Percentiles rank a stretch among this genome's conserved stretches.
phyloP scores from a whole-genome alignment of 139 green algal genomes.

The Tetraselmis chui region DNA sequence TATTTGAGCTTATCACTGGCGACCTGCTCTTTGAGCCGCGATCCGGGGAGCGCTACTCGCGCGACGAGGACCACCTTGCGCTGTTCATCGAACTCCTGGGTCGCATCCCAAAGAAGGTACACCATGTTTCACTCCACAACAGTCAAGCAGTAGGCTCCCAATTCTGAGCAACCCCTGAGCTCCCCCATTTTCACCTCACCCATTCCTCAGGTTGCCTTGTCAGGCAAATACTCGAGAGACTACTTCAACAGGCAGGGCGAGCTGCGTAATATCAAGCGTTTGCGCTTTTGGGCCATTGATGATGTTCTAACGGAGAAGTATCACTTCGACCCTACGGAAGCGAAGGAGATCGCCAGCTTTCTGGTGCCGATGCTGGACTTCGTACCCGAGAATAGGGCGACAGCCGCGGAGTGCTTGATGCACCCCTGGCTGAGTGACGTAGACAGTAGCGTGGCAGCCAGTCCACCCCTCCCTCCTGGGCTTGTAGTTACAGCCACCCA shows the following conservation, averaged over 20 bases:
- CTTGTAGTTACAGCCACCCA: too few relatives aligned
- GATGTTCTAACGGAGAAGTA: constrained; percentile 94
- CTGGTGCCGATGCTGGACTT: constrained; percentile 90
- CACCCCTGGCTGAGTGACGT: constrained; percentile 81
- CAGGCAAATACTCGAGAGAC: constrained; percentile 67
- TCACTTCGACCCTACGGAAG: constrained; percentile 56
- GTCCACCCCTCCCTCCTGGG: neutral
- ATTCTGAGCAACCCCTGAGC: too few relatives aligned
- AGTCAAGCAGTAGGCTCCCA: too few relatives aligned
- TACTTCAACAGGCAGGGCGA: constrained; percentile 89
- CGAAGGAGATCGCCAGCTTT: constrained; percentile 69
- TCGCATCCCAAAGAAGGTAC: constrained; percentile 60
- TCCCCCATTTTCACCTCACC: too few relatives aligned
- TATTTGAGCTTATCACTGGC: constrained; percentile 97
- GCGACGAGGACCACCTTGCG: constrained; percentile 97
- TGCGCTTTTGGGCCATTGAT: constrained; percentile 85
- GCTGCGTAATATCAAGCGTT: constrained; percentile 85
- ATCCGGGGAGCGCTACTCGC: constrained; percentile 47
- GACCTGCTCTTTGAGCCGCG: constrained; percentile 96
- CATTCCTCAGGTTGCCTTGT: constrained; percentile 52
- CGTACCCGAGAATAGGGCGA: constrained; percentile 68
- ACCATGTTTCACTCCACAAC: neutral
- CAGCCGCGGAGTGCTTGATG: constrained; percentile 69
- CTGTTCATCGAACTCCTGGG: constrained; percentile 95
- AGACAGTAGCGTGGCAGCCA: neutral